Evolutionary conservation across 257 asterid species (phyloP), one percentile per base, ranked within the genome.

Genomic region (Mitragyna speciosa): DNA sequence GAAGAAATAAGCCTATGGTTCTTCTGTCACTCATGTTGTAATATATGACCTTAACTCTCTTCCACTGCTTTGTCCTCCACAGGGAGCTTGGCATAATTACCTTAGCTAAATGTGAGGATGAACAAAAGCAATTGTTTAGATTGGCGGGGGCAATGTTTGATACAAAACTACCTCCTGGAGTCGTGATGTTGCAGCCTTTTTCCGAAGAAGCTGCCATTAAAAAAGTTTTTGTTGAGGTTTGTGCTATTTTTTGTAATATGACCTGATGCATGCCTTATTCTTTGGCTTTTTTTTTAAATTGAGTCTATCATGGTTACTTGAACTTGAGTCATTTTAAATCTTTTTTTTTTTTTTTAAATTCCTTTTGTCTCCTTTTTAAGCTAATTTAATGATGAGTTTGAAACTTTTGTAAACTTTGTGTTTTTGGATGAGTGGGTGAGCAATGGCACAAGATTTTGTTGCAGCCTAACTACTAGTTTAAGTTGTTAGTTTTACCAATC

Each of bases 21-120:
- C 61, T 73, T 31, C 24, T 77, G 74, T 52, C 59, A n/a, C 14
- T 76, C 26, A 41, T 12, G 59, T 26, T 22, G 49, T 39, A 17
- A 20, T 14, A 22, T 51, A 9, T 12, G 49, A 39, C 36, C 39
- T 76, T 52, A 39, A 39, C 22, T 77, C 48, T 49, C 17, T 48
- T 28, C 22, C 12, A 5, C 69, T 70, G 68, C 52, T 26, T 30
- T 43, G 36, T 31, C 31, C 49, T 56, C 70, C 80, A 33, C 79
- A 93, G 99, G 97, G 93, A 94, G 82, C 98, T 96, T 69, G 98
- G 99, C 28, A 96, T 96, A 56, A 83, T 84, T 85, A 94, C 97
- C 80, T 75, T 91, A 77, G 84, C 88, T 89, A 90, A 86, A 68
- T 90, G 96, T 61, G 81, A 87, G 85, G 83, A 91, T 83, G 97